Percentiles rank a stretch among this genome's conserved stretches.
phyloP scores from a whole-genome alignment of 2,329 filamentous ascomycete species.

The Bipolaris cookei region DNA sequence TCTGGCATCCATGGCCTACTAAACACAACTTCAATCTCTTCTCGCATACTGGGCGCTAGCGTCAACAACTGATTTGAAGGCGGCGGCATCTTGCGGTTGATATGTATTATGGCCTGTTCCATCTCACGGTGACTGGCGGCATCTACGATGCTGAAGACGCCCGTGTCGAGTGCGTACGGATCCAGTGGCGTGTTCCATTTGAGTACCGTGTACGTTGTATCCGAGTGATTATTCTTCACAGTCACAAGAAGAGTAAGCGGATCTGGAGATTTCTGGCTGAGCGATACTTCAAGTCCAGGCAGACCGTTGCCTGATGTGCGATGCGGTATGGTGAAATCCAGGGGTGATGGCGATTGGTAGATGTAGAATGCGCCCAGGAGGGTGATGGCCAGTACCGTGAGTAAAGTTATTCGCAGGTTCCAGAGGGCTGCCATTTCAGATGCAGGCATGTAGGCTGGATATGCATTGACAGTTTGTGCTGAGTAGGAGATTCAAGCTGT shows the following conservation, averaged over 20 bases:
- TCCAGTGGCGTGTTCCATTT: slow-evolving; percentile 53
- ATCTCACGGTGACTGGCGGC: slow-evolving; percentile 36
- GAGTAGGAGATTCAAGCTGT: not conserved
- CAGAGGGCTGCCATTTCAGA: slow-evolving; percentile 31
- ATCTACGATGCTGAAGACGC: slow-evolving; percentile 46
- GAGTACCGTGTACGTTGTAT: slow-evolving; percentile 45
- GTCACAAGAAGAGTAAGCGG: slow-evolving; percentile 46
- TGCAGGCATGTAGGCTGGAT: not conserved
- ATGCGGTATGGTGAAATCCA: slow-evolving; percentile 34
- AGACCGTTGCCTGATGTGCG: slow-evolving; percentile 17
- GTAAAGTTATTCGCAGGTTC: slow-evolving; percentile 34
- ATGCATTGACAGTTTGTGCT: not conserved
- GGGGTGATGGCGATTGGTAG: slow-evolving; percentile 28
- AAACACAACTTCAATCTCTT: slow-evolving; percentile 47
- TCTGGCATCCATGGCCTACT: slow-evolving; percentile 48
- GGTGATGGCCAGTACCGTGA: slow-evolving; percentile 34
- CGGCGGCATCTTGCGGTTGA: slow-evolving; percentile 49
- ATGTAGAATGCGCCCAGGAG: slow-evolving; percentile 41
- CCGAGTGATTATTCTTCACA: slow-evolving; percentile 45
- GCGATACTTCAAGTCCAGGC: slow-evolving; percentile 38
- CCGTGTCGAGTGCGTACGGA: slow-evolving; percentile 45
- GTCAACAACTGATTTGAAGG: slow-evolving; percentile 45
- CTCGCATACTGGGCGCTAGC: slow-evolving; percentile 42
- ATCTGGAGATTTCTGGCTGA: slow-evolving; percentile 37
- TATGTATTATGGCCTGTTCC: slow-evolving; percentile 39